Conservation (phyloP, 106 monocot species). For the Apostasia shenzhenica region DNA sequence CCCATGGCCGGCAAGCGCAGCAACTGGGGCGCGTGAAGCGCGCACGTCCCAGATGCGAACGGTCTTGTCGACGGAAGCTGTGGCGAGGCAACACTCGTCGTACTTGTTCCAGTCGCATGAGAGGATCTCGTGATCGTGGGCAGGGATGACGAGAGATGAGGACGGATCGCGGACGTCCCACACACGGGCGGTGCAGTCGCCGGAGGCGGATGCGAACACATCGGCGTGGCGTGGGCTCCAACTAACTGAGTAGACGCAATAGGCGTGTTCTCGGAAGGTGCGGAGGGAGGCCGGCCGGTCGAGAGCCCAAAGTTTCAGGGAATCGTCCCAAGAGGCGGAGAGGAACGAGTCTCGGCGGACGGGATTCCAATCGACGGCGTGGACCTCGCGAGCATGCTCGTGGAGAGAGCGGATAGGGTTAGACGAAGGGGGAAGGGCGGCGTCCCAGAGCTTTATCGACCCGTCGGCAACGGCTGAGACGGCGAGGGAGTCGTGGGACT, state of each 20-base stretch:
- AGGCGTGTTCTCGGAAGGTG: conserved; percentile 85
- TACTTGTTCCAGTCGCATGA: conserved; percentile 97
- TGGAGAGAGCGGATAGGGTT: conserved; percentile 75
- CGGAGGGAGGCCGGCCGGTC: conserved; percentile 72
- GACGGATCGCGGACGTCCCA: conserved; percentile 88
- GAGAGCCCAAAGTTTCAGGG: conserved; percentile 84
- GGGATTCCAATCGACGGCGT: conserved; percentile 92
- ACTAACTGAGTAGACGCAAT: conserved; percentile 80
- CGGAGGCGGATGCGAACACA: conserved; percentile 90
- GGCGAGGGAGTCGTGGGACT: conserved; percentile 57
- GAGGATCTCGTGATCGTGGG: conserved; percentile 87
- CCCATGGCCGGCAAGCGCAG: conserved; percentile 68
- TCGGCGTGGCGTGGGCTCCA: conserved; percentile 90
- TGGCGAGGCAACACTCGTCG: conserved; percentile 73
- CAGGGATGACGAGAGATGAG: conserved; percentile 65
- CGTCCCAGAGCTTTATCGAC: conserved; percentile 87
- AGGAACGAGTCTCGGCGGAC: conserved; percentile 90
- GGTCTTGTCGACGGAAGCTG: conserved; percentile 78
- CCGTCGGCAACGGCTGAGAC: conserved; percentile 77
- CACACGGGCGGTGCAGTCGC: conserved; percentile 71
- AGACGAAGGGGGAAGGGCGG: conserved; percentile 50
- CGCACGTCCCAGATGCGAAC: conserved; percentile 87
- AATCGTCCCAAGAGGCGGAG: conserved; percentile 91
- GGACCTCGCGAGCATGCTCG: conserved; percentile 91
- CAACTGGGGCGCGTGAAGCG: conserved; percentile 41